Evolutionary conservation across 2,329 filamentous ascomycete species (phyloP).

Genomic region (Neofusicoccum parvum): DNA sequence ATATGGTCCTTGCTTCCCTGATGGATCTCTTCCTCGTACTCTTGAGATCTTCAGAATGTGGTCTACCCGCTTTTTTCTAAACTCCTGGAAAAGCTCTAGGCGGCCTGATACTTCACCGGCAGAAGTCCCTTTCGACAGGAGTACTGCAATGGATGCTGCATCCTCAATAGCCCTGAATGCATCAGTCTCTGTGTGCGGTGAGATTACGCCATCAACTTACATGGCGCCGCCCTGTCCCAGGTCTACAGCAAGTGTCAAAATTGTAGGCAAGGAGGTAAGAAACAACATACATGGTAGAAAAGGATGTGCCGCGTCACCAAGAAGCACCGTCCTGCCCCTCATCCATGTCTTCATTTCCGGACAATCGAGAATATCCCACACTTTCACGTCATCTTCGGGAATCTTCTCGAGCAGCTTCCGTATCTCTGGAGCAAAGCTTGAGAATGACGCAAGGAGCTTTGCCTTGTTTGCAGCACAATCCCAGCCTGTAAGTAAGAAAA

Average conservation of each 20-base stretch:
- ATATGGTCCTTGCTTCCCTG: neutral
- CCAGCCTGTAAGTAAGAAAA: neutral
- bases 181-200: neutral
- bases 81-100: conserved; percentile 61
- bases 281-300: conserved; percentile 60
- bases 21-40: conserved; percentile 51
- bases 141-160: conserved; percentile 58
- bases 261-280: too few species aligned
- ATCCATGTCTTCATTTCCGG: conserved; percentile 59
- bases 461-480: conserved; percentile 42
- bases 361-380: conserved; percentile 54
- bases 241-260: conserved; percentile 31
- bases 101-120: conserved; percentile 41
- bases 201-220: neutral
- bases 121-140: conserved; percentile 35
- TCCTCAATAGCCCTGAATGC: conserved; percentile 64
- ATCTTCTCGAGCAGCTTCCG: conserved; percentile 43
- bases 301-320: conserved; percentile 71
- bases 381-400: conserved; percentile 36
- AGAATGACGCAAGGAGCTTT: neutral
- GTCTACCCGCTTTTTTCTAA: conserved; percentile 60
- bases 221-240: conserved; percentile 64
- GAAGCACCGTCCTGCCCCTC: conserved; percentile 56
- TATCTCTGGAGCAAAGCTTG: conserved; percentile 28
- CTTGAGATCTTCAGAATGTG: conserved; percentile 61